phyloP scores from a whole-genome alignment of 371 early-diverging fungal genomes.

The Fennellomyces sp. region DNA sequence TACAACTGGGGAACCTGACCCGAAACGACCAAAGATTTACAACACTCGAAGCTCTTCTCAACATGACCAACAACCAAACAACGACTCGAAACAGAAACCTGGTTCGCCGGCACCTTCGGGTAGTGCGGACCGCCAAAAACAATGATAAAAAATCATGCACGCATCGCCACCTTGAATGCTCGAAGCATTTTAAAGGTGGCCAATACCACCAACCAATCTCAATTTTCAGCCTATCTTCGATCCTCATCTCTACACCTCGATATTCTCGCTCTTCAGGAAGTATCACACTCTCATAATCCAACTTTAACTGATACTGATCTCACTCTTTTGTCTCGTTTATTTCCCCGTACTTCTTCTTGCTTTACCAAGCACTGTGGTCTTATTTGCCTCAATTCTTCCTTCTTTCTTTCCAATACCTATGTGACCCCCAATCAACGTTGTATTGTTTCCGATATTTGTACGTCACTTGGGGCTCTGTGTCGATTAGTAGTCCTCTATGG shows the following conservation, averaged over 20 bases:
- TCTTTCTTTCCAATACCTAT: background rate
- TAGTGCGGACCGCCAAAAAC: background rate
- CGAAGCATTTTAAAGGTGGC: background rate
- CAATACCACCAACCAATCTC: background rate
- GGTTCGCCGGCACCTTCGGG: too few relatives aligned
- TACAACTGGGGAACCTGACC: too few relatives aligned
- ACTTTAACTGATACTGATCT: background rate
- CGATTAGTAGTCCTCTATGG: background rate
- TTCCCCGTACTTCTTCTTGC: background rate
- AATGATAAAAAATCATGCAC: background rate
- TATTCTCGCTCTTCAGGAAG: background rate
- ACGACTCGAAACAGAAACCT: too few relatives aligned
- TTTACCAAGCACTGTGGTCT: background rate
- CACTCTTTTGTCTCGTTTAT: background rate
- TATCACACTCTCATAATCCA: background rate
- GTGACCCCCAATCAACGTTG: background rate
- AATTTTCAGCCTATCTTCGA: background rate
- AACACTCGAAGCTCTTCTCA: too few relatives aligned
- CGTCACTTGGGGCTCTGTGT: background rate
- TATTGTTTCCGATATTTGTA: background rate
- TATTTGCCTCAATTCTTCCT: background rate
- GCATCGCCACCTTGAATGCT: background rate
- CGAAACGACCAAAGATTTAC: too few relatives aligned
- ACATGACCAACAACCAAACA: too few relatives aligned
- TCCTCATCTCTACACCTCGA: background rate